Percentiles rank a stretch among this genome's conserved stretches.
These are phyloP conservation scores for Cutaneotrichosporon spelunceum DNA, from an alignment of 1,284 basidiomycete species.

Conservation along the genomic window DNA sequence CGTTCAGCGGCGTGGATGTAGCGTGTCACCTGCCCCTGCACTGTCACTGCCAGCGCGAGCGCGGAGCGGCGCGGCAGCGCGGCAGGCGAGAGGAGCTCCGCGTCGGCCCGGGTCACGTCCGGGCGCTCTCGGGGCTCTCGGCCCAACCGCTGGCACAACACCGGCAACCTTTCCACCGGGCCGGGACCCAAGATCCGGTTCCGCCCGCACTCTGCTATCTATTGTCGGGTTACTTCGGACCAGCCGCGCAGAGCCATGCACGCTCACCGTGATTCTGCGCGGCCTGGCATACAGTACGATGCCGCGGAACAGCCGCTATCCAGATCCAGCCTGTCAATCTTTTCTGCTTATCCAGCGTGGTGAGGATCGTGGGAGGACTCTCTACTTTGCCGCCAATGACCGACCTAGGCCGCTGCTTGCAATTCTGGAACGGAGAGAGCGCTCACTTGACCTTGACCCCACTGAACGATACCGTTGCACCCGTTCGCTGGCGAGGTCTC, in stretches of 20 bases:
- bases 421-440: not conserved
- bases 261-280: too few relatives aligned
- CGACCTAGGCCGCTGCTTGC: not conserved
- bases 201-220: not conserved
- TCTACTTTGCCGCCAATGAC: not conserved
- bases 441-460: not conserved
- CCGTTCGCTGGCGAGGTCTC: not conserved
- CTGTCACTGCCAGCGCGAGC: too few relatives aligned
- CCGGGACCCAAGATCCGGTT: not conserved
- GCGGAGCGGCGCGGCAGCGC: not conserved
- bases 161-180: not conserved
- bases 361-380: not conserved
- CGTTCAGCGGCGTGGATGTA: not conserved
- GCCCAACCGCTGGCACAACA: not conserved
- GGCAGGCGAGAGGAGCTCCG: conserved; percentile 2
- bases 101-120: not conserved
- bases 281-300: too few relatives aligned
- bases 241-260: not conserved
- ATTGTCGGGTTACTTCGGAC: conserved; percentile 3
- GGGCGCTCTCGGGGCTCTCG: not conserved
- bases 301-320: too few relatives aligned
- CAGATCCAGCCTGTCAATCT: too few relatives aligned
- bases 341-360: not conserved
- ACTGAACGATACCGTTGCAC: not conserved
- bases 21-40: too few relatives aligned